Base-by-base conservation (phyloP, 2,329 filamentous ascomycete genomes). In the Keithomyces neogunnii region DNA sequence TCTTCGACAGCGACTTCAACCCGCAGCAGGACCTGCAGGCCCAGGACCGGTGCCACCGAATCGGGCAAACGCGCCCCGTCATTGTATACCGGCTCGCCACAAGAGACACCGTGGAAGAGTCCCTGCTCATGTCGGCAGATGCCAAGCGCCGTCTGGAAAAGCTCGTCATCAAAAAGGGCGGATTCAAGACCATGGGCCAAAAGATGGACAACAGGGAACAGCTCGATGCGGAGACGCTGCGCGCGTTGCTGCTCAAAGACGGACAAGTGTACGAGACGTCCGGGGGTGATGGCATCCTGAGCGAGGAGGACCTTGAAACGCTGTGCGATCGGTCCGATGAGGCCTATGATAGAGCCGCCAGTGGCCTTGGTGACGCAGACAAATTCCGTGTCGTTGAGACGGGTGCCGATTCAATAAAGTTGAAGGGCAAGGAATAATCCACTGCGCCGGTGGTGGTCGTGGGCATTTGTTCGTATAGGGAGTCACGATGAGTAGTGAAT, bases 21-120 rank as follows among this genome's bases (percentile, higher is more conserved):
- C 93, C 93, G 0, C 93, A 99, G 65, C 92, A 96, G 63, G 93
- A 99, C 66, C 75, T 99, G 0, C 93, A 99, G 64, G 93, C 93
- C 0, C 93, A 97, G 68, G 93, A 99, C 63, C 88, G 93, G 4
- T 90, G 89, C 1, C 93, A 99, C 64, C 83, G 93, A 10, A 97
- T 99, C 56, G 93, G 93, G 0, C 93, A 99, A 66, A 96, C 85
- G 1, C 80, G 85, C 2, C 93, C 93, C 0, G 93, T 99, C 1
- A 82, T 99, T 26, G 86, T 99, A 0, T 99, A 95, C 67, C 86
- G 93, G 1, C 84, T 99, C 35, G 92, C 93, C 0, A 99, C 93
- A 0, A 90, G 91, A 61, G 88, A 86, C 7, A 97, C 93, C 0
- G 89, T 99, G 0, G 93, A 99, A 65, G 89, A 96, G 62, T 84